Evolutionary conservation across 306 rosid species (phyloP).

Genomic region (Myrica gale): DNA sequence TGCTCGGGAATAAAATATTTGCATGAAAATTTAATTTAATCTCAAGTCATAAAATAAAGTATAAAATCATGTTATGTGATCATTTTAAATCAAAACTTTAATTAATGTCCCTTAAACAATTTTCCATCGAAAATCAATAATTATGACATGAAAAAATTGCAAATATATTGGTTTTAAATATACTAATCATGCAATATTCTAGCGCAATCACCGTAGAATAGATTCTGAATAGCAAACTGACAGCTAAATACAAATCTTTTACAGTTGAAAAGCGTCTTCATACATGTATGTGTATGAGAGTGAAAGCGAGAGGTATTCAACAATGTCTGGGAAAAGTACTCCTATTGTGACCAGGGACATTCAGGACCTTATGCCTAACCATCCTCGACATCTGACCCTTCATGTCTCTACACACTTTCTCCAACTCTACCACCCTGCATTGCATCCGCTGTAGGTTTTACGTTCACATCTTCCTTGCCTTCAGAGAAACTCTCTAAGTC

Average conservation of each 20-base stretch:
- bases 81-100: no score
- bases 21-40: no score
- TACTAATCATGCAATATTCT: no score
- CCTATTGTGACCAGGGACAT: constrained; percentile 34
- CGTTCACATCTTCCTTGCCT: constrained; percentile 36
- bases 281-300: neutral
- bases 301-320: constrained; percentile 29
- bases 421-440: constrained; percentile 62
- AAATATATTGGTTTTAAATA: no score
- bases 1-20: no score
- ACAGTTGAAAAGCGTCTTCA: neutral
- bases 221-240: neutral
- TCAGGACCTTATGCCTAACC: constrained; percentile 29
- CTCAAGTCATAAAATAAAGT: no score
- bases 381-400: constrained; percentile 49
- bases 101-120: no score
- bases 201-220: neutral
- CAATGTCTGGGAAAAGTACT: constrained; percentile 53
- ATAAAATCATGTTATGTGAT: no score
- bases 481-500: constrained; percentile 26
- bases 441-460: constrained; percentile 53
- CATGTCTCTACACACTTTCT: constrained; percentile 40
- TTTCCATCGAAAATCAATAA: no score
- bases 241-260: neutral
- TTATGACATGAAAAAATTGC: no score